Evolutionary conservation across 108 stramenopile species (phyloP).

Genomic region (Heterococcus sp.): DNA sequence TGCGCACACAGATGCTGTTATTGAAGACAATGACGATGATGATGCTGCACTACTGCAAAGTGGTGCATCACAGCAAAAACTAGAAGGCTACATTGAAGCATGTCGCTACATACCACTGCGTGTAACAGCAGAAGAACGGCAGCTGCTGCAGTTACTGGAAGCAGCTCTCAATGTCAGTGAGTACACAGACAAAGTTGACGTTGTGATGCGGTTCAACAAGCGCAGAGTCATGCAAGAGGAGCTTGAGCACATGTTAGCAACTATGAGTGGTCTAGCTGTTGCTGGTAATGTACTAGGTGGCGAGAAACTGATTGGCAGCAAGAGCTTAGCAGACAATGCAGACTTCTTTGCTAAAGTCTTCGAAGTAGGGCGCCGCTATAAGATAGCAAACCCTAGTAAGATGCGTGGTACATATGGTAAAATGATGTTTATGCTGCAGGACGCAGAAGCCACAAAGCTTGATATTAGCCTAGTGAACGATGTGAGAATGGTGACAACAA

Average conservation of each 20-base stretch:
- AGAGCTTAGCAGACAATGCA: constrained; percentile 55
- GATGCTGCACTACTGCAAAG: not conserved
- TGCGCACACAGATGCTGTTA: not conserved
- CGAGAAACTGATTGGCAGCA: constrained; percentile 10
- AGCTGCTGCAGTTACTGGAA: constrained; percentile 38
- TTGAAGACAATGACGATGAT: not conserved
- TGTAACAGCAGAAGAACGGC: constrained; percentile 22
- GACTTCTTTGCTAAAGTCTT: constrained; percentile 58
- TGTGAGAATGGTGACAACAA: constrained; percentile 35
- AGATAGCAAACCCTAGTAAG: constrained; percentile 74
- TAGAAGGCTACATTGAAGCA: constrained; percentile 7
- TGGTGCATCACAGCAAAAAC: not conserved
- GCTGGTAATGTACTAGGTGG: constrained; percentile 5
- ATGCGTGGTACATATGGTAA: constrained; percentile 78
- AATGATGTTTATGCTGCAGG: constrained; percentile 77
- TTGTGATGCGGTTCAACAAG: constrained; percentile 43
- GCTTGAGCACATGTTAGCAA: constrained; percentile 56
- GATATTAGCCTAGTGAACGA: not conserved
- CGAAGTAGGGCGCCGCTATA: constrained; percentile 74
- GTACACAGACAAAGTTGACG: constrained; percentile 69
- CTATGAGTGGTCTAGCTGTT: constrained; percentile 54
- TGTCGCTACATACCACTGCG: constrained; percentile 31
- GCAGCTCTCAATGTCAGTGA: constrained; percentile 48
- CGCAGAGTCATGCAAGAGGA: constrained; percentile 58
- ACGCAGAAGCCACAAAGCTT: constrained; percentile 50